Percentiles rank a stretch among this genome's conserved stretches.
These are phyloP conservation scores for Ophiostoma australiae DNA, from an alignment of 2,329 filamentous ascomycete species.

Conservation along the genomic window DNA sequence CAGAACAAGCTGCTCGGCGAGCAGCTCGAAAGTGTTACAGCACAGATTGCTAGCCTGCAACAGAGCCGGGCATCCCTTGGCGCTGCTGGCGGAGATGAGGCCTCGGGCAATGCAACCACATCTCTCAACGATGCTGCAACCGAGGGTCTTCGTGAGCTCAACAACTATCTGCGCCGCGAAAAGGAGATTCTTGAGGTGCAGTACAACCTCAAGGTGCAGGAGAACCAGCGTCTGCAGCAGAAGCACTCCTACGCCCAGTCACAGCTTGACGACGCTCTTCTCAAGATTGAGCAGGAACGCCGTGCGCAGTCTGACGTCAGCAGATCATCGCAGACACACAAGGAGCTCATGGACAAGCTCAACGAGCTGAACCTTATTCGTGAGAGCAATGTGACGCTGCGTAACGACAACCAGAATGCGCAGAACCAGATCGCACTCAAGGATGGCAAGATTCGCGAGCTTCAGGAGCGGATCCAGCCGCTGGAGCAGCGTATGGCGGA, in stretches of 20 bases:
- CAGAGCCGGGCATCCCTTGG: constrained; percentile 59
- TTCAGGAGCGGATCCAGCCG: constrained; percentile 72
- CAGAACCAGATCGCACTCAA: constrained; percentile 73
- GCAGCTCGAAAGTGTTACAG: constrained; percentile 76
- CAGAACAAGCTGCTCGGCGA: constrained; percentile 89
- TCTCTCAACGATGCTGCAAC: constrained; percentile 54
- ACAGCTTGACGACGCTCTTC: constrained; percentile 80
- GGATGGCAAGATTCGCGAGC: constrained; percentile 65
- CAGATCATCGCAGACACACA: constrained; percentile 70
- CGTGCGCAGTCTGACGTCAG: constrained; percentile 68
- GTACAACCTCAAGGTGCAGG: constrained; percentile 80
- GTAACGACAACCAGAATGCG: constrained; percentile 76
- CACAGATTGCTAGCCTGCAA: constrained; percentile 75
- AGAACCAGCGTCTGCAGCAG: constrained; percentile 81
- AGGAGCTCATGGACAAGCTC: constrained; percentile 87
- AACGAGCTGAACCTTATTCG: constrained; percentile 94
- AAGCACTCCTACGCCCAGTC: constrained; percentile 81
- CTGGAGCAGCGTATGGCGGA: constrained; percentile 75
- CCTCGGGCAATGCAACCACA: constrained; percentile 48
- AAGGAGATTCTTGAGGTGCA: constrained; percentile 99
- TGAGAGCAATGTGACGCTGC: constrained; percentile 86
- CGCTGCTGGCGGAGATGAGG: constrained; percentile 29
- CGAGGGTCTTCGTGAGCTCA: constrained; percentile 81
- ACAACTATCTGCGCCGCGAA: constrained; percentile 84
- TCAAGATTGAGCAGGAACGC: constrained; percentile 88